Evolutionary conservation across 805 yeast species (phyloP).

Genomic region (Metschnikowia hibisci): DNA sequence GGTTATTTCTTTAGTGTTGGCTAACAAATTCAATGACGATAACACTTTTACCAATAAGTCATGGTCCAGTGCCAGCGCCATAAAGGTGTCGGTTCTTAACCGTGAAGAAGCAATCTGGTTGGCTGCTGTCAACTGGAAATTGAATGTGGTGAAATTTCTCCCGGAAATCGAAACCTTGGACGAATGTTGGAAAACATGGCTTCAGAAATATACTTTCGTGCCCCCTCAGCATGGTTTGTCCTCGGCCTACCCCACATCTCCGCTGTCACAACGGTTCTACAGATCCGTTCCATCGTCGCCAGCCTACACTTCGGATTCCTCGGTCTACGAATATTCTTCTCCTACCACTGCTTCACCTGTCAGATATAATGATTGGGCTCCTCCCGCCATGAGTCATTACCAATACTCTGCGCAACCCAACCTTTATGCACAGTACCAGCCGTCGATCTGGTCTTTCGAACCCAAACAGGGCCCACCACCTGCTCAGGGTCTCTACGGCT

Average conservation of each 20-base stretch:
- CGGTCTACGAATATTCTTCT: constrained; percentile 20
- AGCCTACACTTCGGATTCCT: constrained; percentile 12
- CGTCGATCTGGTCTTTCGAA: constrained; percentile 25
- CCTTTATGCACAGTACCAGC: constrained; percentile 9
- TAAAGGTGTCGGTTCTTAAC: constrained; percentile 59
- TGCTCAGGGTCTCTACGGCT: constrained; percentile 21
- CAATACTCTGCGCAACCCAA: constrained; percentile 3
- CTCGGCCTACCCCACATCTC: constrained; percentile 3
- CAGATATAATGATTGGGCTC: constrained; percentile 19
- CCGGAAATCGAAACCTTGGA: constrained; percentile 38
- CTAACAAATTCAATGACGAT: constrained; percentile 94
- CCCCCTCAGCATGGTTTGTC: constrained; percentile 4
- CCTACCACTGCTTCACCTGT: constrained; percentile 28
- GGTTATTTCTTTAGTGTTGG: constrained; percentile 69
- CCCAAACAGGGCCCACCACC: constrained; percentile 16
- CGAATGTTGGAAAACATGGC: constrained; percentile 45
- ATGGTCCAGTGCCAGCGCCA: constrained; percentile 95
- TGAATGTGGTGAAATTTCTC: constrained; percentile 40
- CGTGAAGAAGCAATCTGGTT: constrained; percentile 70
- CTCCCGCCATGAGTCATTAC: constrained; percentile 2
- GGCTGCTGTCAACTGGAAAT: constrained; percentile 53
- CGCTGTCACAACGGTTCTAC: constrained; percentile 4
- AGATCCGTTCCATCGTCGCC: constrained; percentile 22
- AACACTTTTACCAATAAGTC: constrained; percentile 92
- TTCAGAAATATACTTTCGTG: constrained; percentile 26